These are phyloP conservation scores for Nakazawaea molendinolei DNA, from an alignment of 805 yeast species.

Conservation along the genomic window DNA sequence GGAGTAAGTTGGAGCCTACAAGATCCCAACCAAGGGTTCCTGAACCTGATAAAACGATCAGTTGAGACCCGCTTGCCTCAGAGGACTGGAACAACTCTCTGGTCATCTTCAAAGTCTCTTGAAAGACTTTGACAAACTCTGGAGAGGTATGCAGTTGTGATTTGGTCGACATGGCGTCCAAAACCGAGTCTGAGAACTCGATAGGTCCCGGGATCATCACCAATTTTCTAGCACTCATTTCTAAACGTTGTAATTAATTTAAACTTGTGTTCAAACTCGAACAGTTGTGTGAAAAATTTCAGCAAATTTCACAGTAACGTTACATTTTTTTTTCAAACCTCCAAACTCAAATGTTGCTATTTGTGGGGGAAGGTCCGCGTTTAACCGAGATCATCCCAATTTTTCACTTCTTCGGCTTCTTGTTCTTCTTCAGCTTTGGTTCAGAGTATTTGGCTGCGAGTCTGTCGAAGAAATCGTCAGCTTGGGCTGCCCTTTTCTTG, in stretches of 20 bases:
- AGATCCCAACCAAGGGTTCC: slow-evolving; percentile 97
- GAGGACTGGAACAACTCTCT: slow-evolving; percentile 71
- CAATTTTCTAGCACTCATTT: slow-evolving; percentile 19
- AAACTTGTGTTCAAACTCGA: too few relatives aligned
- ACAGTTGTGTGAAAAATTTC: too few relatives aligned
- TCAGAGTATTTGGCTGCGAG: slow-evolving; percentile 45
- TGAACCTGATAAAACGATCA: slow-evolving; percentile 78
- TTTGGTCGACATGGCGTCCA: slow-evolving; percentile 73
- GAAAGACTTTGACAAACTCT: slow-evolving; percentile 71
- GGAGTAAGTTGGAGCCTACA: slow-evolving; percentile 68
- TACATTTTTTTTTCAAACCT: too few relatives aligned
- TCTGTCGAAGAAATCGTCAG: slow-evolving; percentile 39
- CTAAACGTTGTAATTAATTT: slow-evolving; percentile 15
- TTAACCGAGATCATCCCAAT: neutral
- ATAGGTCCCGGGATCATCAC: slow-evolving; percentile 31
- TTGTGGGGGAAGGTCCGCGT: neutral
- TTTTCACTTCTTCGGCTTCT: too few relatives aligned
- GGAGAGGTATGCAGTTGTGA: slow-evolving; percentile 89
- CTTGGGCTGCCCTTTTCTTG: slow-evolving; percentile 31
- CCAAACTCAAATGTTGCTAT: too few relatives aligned
- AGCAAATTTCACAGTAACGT: too few relatives aligned
- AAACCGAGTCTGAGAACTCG: slow-evolving; percentile 73
- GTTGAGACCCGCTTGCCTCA: slow-evolving; percentile 56
- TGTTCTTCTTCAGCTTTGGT: slow-evolving; percentile 28
- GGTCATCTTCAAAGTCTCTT: slow-evolving; percentile 56